Base-by-base conservation (phyloP, 2,329 filamentous ascomycete species). In the Helotiales sp. region DNA sequence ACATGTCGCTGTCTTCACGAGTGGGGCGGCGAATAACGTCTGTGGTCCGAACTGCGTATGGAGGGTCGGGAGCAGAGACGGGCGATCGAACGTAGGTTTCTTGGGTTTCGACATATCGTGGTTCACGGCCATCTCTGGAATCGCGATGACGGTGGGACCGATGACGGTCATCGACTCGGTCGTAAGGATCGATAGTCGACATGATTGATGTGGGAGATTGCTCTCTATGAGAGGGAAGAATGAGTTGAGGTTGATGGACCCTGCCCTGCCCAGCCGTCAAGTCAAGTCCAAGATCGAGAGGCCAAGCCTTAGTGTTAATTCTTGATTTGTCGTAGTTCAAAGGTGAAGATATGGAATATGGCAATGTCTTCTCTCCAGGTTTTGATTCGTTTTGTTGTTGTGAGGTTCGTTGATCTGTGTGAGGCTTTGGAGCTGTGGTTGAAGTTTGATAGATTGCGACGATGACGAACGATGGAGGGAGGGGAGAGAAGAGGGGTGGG, bases 1-100 rank as follows among this genome's bases (percentile, higher is more conserved):
- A 89, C 28, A 90, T 81, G 54, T 90, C 89, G 78, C 90, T 93
- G 75, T 93, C 90, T 77, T 94, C 90, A 71, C 91, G 89, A 59
- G 82, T 77, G 64, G 76, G 76, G 28, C 86, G 82, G 40, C 86
- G 85, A 13, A 89, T 80, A 7, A 90, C 80, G 49, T 88, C 86
- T 34, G 79, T 80, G 50, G 87, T 85, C 72, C 84, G 82, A 20
- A 68, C 61, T 26, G 69, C 68, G 61, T 77, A 76, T 45, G 76
- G 71, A 60, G 75, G 67, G 34, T 76, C 72, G 24, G 72, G 71
- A 22, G 59, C 73, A 1, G 65, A 61, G 10, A 68, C 61, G 24
- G 75, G 72, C 52, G 66, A 70, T 60, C 76, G 72, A 52, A 76
- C 66, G 50, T 77, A 78, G 13, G 76, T 78, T 68, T 78, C 76